A percentile compares a stretch with the other conserved stretches of the same genome.
phyloP scores from a whole-genome alignment of 768 basidiomycete genomes.

The Ramaria sp. region DNA sequence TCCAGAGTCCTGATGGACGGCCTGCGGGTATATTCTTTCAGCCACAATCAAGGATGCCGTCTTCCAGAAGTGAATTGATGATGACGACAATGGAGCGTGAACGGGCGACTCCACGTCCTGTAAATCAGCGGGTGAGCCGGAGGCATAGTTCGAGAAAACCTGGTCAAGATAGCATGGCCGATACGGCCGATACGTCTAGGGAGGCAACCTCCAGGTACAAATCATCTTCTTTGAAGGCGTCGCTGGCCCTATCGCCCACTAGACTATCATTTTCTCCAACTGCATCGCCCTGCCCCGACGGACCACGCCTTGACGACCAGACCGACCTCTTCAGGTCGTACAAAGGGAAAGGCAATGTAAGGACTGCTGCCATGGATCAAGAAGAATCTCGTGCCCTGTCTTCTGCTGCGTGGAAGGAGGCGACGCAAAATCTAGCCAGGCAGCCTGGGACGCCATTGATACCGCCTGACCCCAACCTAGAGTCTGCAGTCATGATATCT shows the following conservation, averaged over 20 bases:
- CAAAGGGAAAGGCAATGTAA: neutral
- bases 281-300: neutral
- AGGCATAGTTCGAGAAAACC: neutral
- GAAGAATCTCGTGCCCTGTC: neutral
- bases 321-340: neutral
- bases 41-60: constrained; percentile 29
- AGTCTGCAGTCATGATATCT: neutral
- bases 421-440: neutral
- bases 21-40: constrained; percentile 96
- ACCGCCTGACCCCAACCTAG: neutral
- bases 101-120: neutral
- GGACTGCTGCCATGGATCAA: neutral
- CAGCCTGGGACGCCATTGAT: neutral
- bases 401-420: neutral
- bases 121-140: neutral
- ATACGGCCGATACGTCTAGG: neutral
- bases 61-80: neutral
- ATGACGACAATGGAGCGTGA: constrained; percentile 6
- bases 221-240: neutral
- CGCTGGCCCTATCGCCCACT: neutral
- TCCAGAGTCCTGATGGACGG: constrained; percentile 88
- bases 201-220: neutral
- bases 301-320: neutral
- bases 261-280: neutral
- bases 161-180: neutral